These are phyloP conservation scores for Psilocybe sp. DNA, from an alignment of 768 basidiomycete species.

Conservation along the genomic window DNA sequence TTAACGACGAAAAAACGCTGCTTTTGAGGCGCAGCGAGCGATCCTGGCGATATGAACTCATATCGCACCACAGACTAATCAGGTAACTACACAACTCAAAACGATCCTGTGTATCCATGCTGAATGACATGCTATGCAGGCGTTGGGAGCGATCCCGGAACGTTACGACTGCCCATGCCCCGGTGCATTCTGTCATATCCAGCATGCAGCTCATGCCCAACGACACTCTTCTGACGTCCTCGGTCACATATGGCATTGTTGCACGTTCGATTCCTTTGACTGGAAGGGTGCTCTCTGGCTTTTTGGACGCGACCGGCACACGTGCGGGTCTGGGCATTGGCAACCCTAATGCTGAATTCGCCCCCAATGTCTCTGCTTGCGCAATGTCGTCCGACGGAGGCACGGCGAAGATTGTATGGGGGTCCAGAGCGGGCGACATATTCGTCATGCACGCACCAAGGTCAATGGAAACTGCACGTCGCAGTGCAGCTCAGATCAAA, in stretches of 20 bases:
- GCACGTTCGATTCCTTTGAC: slow-evolving; percentile 70
- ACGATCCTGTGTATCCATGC: neutral
- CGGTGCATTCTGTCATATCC: slow-evolving; percentile 56
- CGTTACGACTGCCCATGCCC: slow-evolving; percentile 58
- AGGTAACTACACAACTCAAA: slow-evolving; percentile 39
- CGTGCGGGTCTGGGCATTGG: slow-evolving; percentile 60
- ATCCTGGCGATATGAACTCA: slow-evolving; percentile 72
- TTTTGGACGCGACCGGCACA: slow-evolving; percentile 60
- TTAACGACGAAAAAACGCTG: slow-evolving; percentile 44
- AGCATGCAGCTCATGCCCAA: slow-evolving; percentile 59
- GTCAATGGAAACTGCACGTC: slow-evolving; percentile 53
- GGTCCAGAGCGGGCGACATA: slow-evolving; percentile 66
- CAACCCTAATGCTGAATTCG: slow-evolving; percentile 75
- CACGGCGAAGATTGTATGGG: slow-evolving; percentile 72
- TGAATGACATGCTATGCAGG: slow-evolving; percentile 32
- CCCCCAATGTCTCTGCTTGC: slow-evolving; percentile 62
- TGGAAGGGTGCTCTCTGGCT: slow-evolving; percentile 69
- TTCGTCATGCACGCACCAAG: slow-evolving; percentile 54
- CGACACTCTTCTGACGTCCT: slow-evolving; percentile 57
- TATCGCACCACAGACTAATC: slow-evolving; percentile 50
- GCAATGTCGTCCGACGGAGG: slow-evolving; percentile 58
- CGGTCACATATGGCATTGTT: slow-evolving; percentile 66
- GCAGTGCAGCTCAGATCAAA: slow-evolving; percentile 42
- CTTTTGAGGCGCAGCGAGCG: slow-evolving; percentile 52
- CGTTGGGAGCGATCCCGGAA: slow-evolving; percentile 69